Evolutionary conservation across 2,329 filamentous ascomycete species (phyloP), one percentile per base, ranked within the genome.

Genomic region (Aspergillus jensenii): DNA sequence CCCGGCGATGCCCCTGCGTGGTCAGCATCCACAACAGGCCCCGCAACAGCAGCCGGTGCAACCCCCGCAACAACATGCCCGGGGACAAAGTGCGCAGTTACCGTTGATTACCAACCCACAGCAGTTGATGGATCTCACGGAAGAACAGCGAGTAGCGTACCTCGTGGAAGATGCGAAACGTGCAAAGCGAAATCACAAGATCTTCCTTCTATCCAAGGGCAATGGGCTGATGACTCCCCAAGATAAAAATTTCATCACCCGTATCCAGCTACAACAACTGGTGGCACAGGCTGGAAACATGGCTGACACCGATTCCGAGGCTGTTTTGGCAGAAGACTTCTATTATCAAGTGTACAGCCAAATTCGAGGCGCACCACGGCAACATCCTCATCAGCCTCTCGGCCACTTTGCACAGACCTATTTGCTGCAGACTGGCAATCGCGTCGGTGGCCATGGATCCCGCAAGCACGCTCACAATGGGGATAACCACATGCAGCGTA

Each of bases 211-310:
- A 53, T 96, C 91, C 23, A 92, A 91, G 77, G 92, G 96, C 68
- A 99, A 99, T 70, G 95, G 95, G 23, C 79, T 99, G 60, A 99
- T 99, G 95, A 99, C 95, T 4, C 95, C 95, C 0, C 93, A 98
- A 71, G 95, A 99, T 77, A 99, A 99, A 82, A 99, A 97, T 73
- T 99, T 98, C 76, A 96, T 99, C 65, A 98, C 95, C 5, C 88
- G 95, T 17, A 99, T 99, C 64, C 95, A 99, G 74, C 83, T 99
- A 52, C 95, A 99, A 77, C 95, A 99, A 73, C 84, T 99, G 37
- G 91, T 99, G 54, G 88, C 93, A 11, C 93, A 95, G 8, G 96
- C 92, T 23, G 93, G 93, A 9, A 95, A 92, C 68, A 84, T 92
- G 4, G 88, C 88, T 53, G 92, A 96, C 61, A 84, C 88, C 46